These are phyloP conservation scores for Saccharum spontaneum DNA, from an alignment of 176 grass and related monocot species.

Conservation along the genomic window DNA sequence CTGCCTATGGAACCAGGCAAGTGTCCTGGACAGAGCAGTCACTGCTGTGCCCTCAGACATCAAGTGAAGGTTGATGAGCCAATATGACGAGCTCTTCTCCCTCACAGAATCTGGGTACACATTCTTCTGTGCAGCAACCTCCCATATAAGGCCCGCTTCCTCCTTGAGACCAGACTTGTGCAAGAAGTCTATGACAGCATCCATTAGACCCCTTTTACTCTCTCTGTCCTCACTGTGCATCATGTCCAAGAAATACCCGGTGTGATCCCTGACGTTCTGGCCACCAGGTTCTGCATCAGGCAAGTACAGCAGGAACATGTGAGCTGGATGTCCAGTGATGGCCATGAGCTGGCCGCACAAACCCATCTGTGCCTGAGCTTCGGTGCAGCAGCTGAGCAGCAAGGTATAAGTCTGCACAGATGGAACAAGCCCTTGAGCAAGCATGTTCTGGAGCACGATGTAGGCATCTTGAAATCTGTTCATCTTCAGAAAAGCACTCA, in stretches of 20 bases:
- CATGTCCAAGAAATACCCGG: slow-evolving; percentile 76
- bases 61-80: slow-evolving; percentile 91
- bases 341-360: slow-evolving; percentile 86
- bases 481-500: slow-evolving; percentile 81
- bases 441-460: slow-evolving; percentile 77
- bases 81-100: slow-evolving; percentile 74
- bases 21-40: slow-evolving; percentile 77
- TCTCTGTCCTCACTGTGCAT: slow-evolving; percentile 96
- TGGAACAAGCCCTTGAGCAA: slow-evolving; percentile 63
- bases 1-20: slow-evolving; percentile 89
- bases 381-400: slow-evolving; percentile 83
- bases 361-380: slow-evolving; percentile 48
- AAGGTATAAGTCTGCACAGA: slow-evolving; percentile 94
- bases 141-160: slow-evolving; percentile 93
- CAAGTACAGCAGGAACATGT: slow-evolving; percentile 80
- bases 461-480: slow-evolving; percentile 73
- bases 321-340: slow-evolving; percentile 80
- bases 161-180: slow-evolving; percentile 91
- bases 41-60: slow-evolving; percentile 96
- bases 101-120: slow-evolving; percentile 89
- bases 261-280: slow-evolving; percentile 66
- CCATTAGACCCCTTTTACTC: slow-evolving; percentile 89
- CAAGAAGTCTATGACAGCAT: slow-evolving; percentile 90
- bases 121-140: slow-evolving; percentile 82
- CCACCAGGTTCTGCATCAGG: slow-evolving; percentile 85